Evolutionary conservation across 176 grass and related monocot species (phyloP), one percentile per base, ranked within the genome.

Genomic region (Eremochloa ophiuroides): DNA sequence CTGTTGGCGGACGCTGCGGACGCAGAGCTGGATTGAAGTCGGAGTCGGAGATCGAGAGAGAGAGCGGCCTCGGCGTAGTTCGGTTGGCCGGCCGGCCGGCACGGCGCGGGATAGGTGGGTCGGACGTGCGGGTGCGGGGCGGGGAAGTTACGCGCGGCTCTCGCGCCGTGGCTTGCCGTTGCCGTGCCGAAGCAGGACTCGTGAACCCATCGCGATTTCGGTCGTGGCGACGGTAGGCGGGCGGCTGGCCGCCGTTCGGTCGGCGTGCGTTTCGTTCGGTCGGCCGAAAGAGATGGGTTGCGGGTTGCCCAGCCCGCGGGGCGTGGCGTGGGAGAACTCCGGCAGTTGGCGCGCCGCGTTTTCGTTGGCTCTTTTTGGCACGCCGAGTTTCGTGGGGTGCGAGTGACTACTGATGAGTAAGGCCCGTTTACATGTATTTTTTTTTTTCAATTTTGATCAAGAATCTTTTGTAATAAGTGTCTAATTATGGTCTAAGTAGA

Each of bases 261-360:
- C 62, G 77, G 62, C 77, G 77, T 25, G 76, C 62, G 62, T 66
- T 37, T 34, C 59, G 58, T 10, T 27, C 6, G 16, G 9, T 8
- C 47, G 47, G 77, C 62, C 77, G 77, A 79, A 66, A 79, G 77
- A 47, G 77, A 51, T 13, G 18, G 59, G 56, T n/a, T n/a, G n/a
- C n/a, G n/a, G n/a, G n/a, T n/a, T n/a, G n/a, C n/a, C n/a, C n/a
- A n/a, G n/a, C n/a, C n/a, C n/a, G n/a, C n/a, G n/a, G n/a, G n/a
- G n/a, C n/a, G n/a, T n/a, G n/a, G n/a, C n/a, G 43, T 31, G 70
- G 28, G 43, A 31, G 48, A 16, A 50, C 23, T 16, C 69, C 69
- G 43, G 43, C 22, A 8, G 53, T 25, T 47, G 41, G 68, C 40
- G 11, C 4, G 27, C 44, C 12, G 33, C 33, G 8, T 11, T 73